Evolutionary conservation across 1,139 yeast genomes (phyloP).

Genomic region (Saccharomycopsis phalli): DNA sequence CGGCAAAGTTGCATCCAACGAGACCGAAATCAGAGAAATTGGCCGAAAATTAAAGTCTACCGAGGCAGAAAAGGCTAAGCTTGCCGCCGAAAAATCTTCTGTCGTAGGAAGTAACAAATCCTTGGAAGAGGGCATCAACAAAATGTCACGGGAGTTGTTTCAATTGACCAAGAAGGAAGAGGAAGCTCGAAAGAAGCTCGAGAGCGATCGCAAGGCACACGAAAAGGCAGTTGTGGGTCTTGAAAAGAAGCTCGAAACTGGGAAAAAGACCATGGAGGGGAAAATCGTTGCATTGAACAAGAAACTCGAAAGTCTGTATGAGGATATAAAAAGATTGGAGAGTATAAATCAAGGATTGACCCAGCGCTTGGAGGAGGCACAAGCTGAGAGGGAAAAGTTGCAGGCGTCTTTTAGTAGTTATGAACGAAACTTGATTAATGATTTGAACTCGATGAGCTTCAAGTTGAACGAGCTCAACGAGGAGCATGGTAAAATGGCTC

Average conservation of each 20-base stretch:
- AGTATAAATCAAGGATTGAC: constrained; percentile 13
- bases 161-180: constrained; percentile 53
- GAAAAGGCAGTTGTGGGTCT: too few species aligned
- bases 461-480: constrained; percentile 7
- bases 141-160: constrained; percentile 79
- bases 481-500: not conserved
- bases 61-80: constrained; percentile 31
- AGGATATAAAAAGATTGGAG: constrained; percentile 23
- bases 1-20: constrained; percentile 22
- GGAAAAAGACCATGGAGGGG: constrained; percentile 21
- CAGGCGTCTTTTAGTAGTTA: constrained; percentile 18
- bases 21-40: constrained; percentile 27
- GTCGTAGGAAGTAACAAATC: constrained; percentile 46
- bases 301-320: constrained; percentile 12
- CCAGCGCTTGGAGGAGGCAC: constrained; percentile 23
- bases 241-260: constrained; percentile 26
- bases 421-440: constrained; percentile 19
- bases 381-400: constrained; percentile 20
- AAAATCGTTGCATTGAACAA: too few species aligned
- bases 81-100: constrained; percentile 32
- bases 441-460: constrained; percentile 18
- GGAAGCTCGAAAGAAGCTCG: constrained; percentile 37
- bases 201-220: constrained; percentile 22
- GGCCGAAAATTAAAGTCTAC: constrained; percentile 25
- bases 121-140: constrained; percentile 83